Base-by-base conservation (phyloP, 1,139 yeast species). In the Saccharomyces hybrid region DNA sequence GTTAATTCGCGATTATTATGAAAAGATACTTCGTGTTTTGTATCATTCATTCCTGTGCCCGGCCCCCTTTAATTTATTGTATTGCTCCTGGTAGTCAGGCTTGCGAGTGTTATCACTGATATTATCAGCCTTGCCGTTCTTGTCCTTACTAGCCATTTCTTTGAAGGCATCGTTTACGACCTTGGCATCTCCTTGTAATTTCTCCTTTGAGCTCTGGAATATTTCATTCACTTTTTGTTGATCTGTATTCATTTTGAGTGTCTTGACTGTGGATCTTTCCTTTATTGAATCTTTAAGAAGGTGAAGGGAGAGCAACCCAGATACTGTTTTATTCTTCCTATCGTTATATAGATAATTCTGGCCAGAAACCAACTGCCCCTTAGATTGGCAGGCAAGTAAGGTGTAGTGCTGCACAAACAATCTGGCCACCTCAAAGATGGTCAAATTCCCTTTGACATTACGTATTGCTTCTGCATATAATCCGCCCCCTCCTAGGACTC, bases 141-240 rank as follows among this genome's bases (percentile, higher is more conserved):
- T 50, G 41, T 56, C 54, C 48, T 54, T 53, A 14, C 58, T 54
- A 4, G 57, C 53, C 42, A 61, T 50, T 27, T 61, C 58, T 47
- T 60, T 55, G 51, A 61, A 49, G 34, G 56, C 56, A 50, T 59
- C 65, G 47, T 56, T 51, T 23, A 57, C 57, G n/a, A 57, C 54
- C 25, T 57, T 56, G 16, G 60, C 55, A 30, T 60, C 60, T 23
- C 63, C 65, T 16, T 55, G 53, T 25, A 62, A 56, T 53, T 57
- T 62, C 25, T 61, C 62, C 54, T 59, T 61, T 20, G 63, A 63
- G 30, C 55, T 59, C 32, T 55, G 57, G 31, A 61, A 56, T 53
- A 63, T 53, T 11, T 57, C 61, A 30, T 60, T 51, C 57, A 62
- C 56, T 14, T 49, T 27, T 9, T 16, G 25, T 6, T 32, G 30